Percentiles rank a stretch among this genome's conserved stretches.
phyloP scores from a whole-genome alignment of 495 filamentous ascomycete species.

The Talaromyces proteolyticus region DNA sequence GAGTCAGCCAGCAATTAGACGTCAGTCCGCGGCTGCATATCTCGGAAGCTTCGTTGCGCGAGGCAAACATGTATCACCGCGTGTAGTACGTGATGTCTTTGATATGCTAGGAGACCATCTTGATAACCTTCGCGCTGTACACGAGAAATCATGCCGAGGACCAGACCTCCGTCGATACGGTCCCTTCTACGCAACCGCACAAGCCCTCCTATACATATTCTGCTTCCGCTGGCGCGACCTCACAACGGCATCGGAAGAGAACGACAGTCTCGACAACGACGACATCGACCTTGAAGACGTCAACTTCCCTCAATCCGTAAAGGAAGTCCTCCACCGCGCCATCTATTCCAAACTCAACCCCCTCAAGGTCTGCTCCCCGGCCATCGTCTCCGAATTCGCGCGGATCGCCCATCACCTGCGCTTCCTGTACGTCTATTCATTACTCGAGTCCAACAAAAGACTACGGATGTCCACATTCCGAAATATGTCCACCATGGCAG shows the following conservation, averaged over 20 bases:
- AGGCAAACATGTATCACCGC: conserved; percentile 69
- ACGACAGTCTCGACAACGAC: conserved; percentile 42
- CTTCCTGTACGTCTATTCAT: conserved; percentile 79
- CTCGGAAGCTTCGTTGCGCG: conserved; percentile 88
- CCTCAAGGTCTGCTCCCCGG: conserved; percentile 89
- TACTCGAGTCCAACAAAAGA: conserved; percentile 89
- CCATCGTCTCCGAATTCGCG: conserved; percentile 87
- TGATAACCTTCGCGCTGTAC: conserved; percentile 54
- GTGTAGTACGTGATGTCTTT: conserved; percentile 72
- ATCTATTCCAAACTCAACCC: conserved; percentile 89
- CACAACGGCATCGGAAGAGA: conserved; percentile 48
- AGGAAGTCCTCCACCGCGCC: conserved; percentile 62
- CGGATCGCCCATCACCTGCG: conserved; percentile 75
- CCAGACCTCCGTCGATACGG: conserved; percentile 79
- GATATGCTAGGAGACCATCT: conserved; percentile 68
- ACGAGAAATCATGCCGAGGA: conserved; percentile 64
- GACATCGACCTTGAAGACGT: conserved; percentile 57
- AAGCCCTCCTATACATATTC: conserved; percentile 90
- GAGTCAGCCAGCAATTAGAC: conserved; percentile 56
- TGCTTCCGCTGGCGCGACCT: conserved; percentile 97
- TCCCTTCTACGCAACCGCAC: conserved; percentile 82
- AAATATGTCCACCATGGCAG: conserved; percentile 23
- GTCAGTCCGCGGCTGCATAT: conserved; percentile 85
- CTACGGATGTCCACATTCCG: conserved; percentile 61
- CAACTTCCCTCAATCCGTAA: conserved; percentile 66